Evolutionary conservation across 139 green algal genomes (phyloP), one percentile per base, ranked within the genome.

Genomic region (Chlorella sp.): DNA sequence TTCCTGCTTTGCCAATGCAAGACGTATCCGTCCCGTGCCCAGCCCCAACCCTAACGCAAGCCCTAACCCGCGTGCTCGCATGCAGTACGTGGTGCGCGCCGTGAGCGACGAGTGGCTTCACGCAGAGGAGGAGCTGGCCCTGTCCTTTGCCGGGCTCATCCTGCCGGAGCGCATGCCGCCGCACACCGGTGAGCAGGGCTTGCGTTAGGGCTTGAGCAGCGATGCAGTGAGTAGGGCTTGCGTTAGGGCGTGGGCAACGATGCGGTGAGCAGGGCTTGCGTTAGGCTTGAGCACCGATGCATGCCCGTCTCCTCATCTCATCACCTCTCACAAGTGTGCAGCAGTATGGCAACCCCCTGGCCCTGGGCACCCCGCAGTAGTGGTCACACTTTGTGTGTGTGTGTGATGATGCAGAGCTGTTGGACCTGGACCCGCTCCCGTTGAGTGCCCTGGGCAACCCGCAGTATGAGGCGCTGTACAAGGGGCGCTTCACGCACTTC

Each of bases 401-500:
- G 49, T 59, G 49, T 59, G 10, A 17, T 59, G 49, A 89, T 73
- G 89, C 89, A 71, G 92, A 98, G 82, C 90, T 99, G 42, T 88
- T 98, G 55, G 90, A 98, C 75, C 80, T 99, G 70, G 85, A 95
- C 61, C 95, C 95, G 3, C 85, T 99, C 49, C 95, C 95, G 0
- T 63, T 93, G 1, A 82, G 77, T 0, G 94, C 93, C 2, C 89
- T 99, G 34, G 62, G 79, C 49, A 90, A 94, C 74, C 63, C 81
- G 1, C 0, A 30, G 23, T 95, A 88, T 62, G 81, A 97, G 79
- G 34, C 76, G 20, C 72, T 98, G 65, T 97, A 97, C 87, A 62
- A 49, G 34, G 70, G 72, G 5, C 72, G 80, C 70, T 82, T 83
- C 62, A 79, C 60, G 2, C 92, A 98, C 85, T 99, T 99, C 89